These are phyloP conservation scores for Fusarium anthophilum DNA, from an alignment of 2,329 filamentous ascomycete genomes.

Conservation along the genomic window DNA sequence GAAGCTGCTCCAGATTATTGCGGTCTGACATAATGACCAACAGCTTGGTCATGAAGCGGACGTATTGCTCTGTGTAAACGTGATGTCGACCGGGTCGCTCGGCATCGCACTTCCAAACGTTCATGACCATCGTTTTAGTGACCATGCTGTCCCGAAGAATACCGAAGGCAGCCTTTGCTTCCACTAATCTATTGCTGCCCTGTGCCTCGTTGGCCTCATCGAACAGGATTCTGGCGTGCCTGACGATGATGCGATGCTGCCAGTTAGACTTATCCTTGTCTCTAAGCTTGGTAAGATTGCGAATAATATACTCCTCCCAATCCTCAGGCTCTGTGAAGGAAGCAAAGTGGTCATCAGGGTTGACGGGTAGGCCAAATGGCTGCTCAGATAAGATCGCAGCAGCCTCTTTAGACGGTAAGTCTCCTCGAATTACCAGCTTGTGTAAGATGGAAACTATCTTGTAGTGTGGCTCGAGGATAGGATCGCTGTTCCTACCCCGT, in stretches of 20 bases:
- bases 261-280: constrained; percentile 91
- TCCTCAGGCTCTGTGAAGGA: constrained; percentile 61
- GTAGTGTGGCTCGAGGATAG: constrained; percentile 90
- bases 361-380: constrained; percentile 57
- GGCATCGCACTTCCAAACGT: constrained; percentile 93
- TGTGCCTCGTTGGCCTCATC: constrained; percentile 50
- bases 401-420: constrained; percentile 59
- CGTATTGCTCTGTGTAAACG: constrained; percentile 89
- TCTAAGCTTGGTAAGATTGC: constrained; percentile 60
- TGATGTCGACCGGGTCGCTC: constrained; percentile 87
- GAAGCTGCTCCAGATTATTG: constrained; percentile 77
- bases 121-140: constrained; percentile 93
- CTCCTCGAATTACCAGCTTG: constrained; percentile 74
- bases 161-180: constrained; percentile 81
- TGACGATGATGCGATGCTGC: constrained; percentile 91
- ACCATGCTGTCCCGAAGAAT: constrained; percentile 80
- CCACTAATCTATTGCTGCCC: constrained; percentile 62
- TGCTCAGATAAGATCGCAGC: constrained; percentile 65
- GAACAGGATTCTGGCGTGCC: constrained; percentile 69
- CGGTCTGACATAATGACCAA: constrained; percentile 80
- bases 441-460: constrained; percentile 85
- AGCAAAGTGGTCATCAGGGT: constrained; percentile 48
- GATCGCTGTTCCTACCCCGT: constrained; percentile 72
- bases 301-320: constrained; percentile 65
- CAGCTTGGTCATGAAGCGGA: constrained; percentile 80